phyloP scores from a whole-genome alignment of 192 early-diverging fungal genomes.

The Coemansia sp. region DNA sequence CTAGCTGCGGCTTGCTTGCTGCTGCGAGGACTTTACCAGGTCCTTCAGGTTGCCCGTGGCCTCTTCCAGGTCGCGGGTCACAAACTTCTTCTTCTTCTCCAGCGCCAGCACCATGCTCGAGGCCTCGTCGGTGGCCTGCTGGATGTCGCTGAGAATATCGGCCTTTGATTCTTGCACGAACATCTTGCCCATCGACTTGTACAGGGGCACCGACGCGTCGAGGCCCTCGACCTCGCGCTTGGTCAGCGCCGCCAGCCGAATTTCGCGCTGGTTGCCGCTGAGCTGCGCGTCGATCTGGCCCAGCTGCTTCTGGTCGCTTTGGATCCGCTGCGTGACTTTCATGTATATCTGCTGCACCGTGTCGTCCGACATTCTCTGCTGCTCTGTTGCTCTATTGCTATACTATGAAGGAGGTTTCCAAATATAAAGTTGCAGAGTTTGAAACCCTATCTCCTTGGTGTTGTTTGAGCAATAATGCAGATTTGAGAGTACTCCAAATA shows the following conservation, averaged over 20 bases:
- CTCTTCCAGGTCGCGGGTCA: conserved; percentile 36
- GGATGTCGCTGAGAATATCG: conserved; percentile 26
- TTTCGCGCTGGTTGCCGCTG: conserved; percentile 41
- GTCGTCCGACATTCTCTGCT: conserved; percentile 24
- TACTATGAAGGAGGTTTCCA: not conserved
- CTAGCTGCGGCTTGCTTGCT: not conserved
- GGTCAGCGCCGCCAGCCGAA: conserved; percentile 38
- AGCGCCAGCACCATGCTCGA: conserved; percentile 20
- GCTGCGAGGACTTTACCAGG: conserved; percentile 21
- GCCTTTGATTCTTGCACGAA: conserved; percentile 41
- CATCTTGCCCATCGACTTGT: conserved; percentile 52
- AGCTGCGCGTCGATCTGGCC: conserved; percentile 42
- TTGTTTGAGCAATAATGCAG: not conserved
- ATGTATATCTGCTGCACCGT: conserved; percentile 42
- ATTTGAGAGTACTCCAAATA: too few relatives aligned
- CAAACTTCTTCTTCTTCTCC: conserved; percentile 52
- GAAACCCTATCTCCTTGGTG: not conserved
- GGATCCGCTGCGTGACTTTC: conserved; percentile 42
- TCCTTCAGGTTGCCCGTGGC: conserved; percentile 36
- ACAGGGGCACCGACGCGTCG: conserved; percentile 20
- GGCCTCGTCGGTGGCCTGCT: conserved; percentile 9
- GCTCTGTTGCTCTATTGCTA: too few relatives aligned
- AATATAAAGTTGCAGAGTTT: too few relatives aligned
- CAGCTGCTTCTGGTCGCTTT: conserved; percentile 39
- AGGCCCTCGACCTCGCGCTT: conserved; percentile 41